phyloP scores from a whole-genome alignment of 2,329 filamentous ascomycete species.

The Pyrenochaeta sp. region DNA sequence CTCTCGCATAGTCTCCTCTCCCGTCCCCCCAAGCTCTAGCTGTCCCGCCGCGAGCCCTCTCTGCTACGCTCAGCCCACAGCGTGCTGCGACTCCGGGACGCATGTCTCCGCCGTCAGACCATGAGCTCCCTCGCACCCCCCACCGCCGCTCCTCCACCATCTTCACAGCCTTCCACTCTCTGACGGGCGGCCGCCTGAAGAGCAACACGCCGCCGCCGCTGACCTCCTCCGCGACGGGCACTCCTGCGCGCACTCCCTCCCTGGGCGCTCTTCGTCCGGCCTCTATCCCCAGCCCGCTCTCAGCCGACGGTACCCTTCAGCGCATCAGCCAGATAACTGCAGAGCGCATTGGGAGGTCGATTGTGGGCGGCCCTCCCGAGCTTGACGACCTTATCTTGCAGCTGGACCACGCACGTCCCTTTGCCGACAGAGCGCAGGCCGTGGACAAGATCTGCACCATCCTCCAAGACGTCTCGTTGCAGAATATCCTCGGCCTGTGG shows the following conservation, averaged over 20 bases:
- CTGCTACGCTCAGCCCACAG: slow-evolving; percentile 6
- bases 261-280: slow-evolving; percentile 30
- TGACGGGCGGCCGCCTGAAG: slow-evolving; percentile 46
- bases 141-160: slow-evolving; percentile 49
- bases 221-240: slow-evolving; percentile 37
- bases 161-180: slow-evolving; percentile 47
- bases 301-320: slow-evolving; percentile 37
- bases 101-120: slow-evolving; percentile 48
- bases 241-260: slow-evolving; percentile 39
- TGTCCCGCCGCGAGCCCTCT: neutral
- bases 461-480: slow-evolving; percentile 44
- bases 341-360: slow-evolving; percentile 21
- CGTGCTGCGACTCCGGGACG: slow-evolving; percentile 18
- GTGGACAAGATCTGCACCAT: slow-evolving; percentile 44
- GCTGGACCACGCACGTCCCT: slow-evolving; percentile 31
- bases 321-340: slow-evolving; percentile 31
- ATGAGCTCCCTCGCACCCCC: slow-evolving; percentile 48
- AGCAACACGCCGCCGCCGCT: slow-evolving; percentile 42
- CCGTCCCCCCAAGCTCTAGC: slow-evolving; percentile 6
- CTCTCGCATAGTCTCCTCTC: slow-evolving; percentile 14
- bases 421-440: slow-evolving; percentile 40
- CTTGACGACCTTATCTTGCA: slow-evolving; percentile 41
- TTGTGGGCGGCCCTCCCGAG: slow-evolving; percentile 48
- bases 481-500: slow-evolving; percentile 48
- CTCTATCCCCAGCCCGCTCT: slow-evolving; percentile 28